Conservation (phyloP, 1,284 basidiomycete species). For the Leccinum colubrinum region DNA sequence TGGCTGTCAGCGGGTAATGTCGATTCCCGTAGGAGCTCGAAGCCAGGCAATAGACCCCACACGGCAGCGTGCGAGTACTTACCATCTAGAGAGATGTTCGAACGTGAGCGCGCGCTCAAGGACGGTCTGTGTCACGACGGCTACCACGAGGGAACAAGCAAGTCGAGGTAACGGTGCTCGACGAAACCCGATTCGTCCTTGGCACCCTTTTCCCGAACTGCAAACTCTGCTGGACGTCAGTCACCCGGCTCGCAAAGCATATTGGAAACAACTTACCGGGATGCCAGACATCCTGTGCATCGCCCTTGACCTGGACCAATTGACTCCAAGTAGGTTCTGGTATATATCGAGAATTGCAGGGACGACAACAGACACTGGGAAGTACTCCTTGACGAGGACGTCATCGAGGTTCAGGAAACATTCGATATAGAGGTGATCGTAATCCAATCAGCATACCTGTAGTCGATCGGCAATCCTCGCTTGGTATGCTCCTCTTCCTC, state of each 20-base stretch:
- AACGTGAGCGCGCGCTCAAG: background rate
- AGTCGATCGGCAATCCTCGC: too few relatives aligned
- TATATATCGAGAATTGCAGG: conserved; percentile 69
- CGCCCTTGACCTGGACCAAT: conserved; percentile 61
- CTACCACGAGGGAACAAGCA: too few relatives aligned
- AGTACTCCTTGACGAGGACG: conserved; percentile 78
- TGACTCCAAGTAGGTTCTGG: conserved; percentile 71
- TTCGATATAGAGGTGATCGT: conserved; percentile 69
- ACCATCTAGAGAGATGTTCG: conserved; percentile 40
- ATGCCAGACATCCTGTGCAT: conserved; percentile 23
- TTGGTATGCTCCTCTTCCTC: too few relatives aligned
- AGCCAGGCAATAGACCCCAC: conserved; percentile 71
- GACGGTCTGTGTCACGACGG: background rate
- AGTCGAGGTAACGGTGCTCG: too few relatives aligned
- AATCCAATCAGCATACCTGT: conserved; percentile 40
- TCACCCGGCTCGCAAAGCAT: too few relatives aligned
- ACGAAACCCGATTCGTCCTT: too few relatives aligned
- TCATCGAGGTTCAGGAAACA: conserved; percentile 66
- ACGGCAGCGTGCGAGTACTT: conserved; percentile 89
- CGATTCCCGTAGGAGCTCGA: conserved; percentile 34
- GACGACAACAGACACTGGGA: conserved; percentile 77
- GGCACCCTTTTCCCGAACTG: too few relatives aligned
- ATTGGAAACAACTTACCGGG: too few relatives aligned
- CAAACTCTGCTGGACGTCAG: too few relatives aligned
- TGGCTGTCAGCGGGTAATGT: too few relatives aligned